Evolutionary conservation across 1,284 basidiomycete species (phyloP).

Genomic region (Irpex lacteus): DNA sequence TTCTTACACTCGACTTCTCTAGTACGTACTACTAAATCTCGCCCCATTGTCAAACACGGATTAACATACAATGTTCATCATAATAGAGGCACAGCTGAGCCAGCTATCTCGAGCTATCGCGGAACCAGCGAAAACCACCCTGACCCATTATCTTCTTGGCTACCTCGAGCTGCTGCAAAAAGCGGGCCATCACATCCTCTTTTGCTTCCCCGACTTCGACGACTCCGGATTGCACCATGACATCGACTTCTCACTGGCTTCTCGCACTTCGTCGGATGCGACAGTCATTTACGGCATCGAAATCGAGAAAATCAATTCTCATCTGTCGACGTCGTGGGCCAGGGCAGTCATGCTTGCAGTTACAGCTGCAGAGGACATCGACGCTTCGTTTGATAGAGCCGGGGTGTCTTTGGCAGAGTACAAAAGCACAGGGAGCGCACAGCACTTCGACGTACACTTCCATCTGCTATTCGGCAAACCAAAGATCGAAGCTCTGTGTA

Average conservation of each 20-base stretch:
- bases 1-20: constrained; percentile 16
- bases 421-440: constrained; percentile 18
- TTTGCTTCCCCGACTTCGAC: constrained; percentile 30
- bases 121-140: constrained; percentile 13
- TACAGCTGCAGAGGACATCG: neutral
- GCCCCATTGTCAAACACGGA: no score
- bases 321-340: constrained; percentile 30
- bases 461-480: constrained; percentile 29
- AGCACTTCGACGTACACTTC: constrained; percentile 20
- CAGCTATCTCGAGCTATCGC: constrained; percentile 10
- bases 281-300: constrained; percentile 25
- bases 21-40: constrained; percentile 3
- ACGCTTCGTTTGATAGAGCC: constrained; percentile 15
- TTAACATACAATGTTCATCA: neutral
- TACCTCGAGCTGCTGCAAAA: constrained; percentile 26
- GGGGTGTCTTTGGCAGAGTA: constrained; percentile 26
- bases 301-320: constrained; percentile 29
- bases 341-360: constrained; percentile 27
- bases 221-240: constrained; percentile 17
- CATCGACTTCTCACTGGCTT: constrained; percentile 26
- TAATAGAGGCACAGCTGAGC: constrained; percentile 10
- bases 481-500: constrained; percentile 28
- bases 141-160: constrained; percentile 18
- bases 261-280: constrained; percentile 10
- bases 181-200: constrained; percentile 29